Evolutionary conservation across 2,329 filamentous ascomycete species (phyloP), one percentile per base, ranked within the genome.

Genomic region (Fusarium sp.): DNA sequence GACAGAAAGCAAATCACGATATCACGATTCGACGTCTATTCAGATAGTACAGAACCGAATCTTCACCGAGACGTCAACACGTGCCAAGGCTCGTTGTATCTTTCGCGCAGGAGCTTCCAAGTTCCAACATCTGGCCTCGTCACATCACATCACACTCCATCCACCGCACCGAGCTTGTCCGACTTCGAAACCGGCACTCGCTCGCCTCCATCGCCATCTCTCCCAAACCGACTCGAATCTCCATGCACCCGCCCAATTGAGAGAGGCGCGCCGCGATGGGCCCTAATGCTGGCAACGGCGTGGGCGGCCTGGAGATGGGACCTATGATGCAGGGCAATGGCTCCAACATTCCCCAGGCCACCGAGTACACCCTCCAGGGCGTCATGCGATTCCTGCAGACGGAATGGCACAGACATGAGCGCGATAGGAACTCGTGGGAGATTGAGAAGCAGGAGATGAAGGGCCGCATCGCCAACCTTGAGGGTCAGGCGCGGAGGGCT

Each of bases 401-500:
- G 52, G 95, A 99, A 89, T 99, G 96, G 96, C 96, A 99, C 83
- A 92, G 94, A 75, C 95, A 99, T 82, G 96, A 99, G 84, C 93
- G 96, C 83, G 96, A 98, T 80, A 91, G 96, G 77, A 99, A 99
- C 84, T 92, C 94, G 41, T 99, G 96, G 96, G 96, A 99, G 83
- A 99, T 99, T 80, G 96, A 99, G 83, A 92, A 94, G 80, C 96
- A 97, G 78, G 96, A 99, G 85, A 98, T 99, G 96, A 97, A 97
- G 86, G 94, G 94, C 75, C 92, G 97, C 79, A 98, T 99, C 84
- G 95, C 95, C 56, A 93, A 93, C 78, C 89, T 98, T 73, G 96
- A 99, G 83, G 96, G 96, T 60, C 94, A 97, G 75, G 90, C 92
- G 36, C 89, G 95, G 72, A 94, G 95, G 74, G 92, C 93, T 55